A percentile compares a stretch with the other conserved stretches of the same genome.
Evolutionary conservation across 371 early-diverging fungal species (phyloP).

Genomic region (Saksenaea vasiformis): DNA sequence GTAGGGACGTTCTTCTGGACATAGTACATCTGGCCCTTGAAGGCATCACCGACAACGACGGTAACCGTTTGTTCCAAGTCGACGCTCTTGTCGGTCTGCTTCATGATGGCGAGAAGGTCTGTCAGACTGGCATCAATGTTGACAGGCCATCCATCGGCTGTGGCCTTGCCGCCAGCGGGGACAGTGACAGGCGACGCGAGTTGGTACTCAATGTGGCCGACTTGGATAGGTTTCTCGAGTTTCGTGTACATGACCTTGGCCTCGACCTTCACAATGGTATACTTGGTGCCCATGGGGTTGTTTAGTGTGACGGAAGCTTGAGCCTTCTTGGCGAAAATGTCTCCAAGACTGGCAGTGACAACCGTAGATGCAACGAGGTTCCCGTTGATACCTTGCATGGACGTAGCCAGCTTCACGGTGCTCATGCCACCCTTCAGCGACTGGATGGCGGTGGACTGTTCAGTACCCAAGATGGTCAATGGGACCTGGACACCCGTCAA

Average conservation of each 20-base stretch:
- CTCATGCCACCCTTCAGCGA: conserved; percentile 52
- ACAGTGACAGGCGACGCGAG: conserved; percentile 32
- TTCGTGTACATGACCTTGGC: conserved; percentile 17
- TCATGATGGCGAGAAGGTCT: conserved; percentile 12
- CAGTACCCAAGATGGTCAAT: conserved; percentile 43
- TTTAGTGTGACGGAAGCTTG: conserved; percentile 35
- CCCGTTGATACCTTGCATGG: conserved; percentile 38
- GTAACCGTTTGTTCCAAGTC: conserved; percentile 40
- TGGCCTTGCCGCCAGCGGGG: conserved; percentile 24
- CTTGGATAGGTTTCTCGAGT: conserved; percentile 1
- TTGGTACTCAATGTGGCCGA: conserved; percentile 31
- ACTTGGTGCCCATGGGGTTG: conserved; percentile 41
- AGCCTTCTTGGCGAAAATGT: conserved; percentile 23
- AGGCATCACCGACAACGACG: conserved; percentile 36
- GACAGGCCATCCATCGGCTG: conserved; percentile 21
- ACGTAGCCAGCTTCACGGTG: conserved; percentile 41
- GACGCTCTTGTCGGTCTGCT: conserved; percentile 16
- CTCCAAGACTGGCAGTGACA: conserved; percentile 30
- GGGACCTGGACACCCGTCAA: conserved; percentile 41
- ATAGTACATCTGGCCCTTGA: conserved; percentile 33
- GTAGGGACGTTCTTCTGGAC: conserved; percentile 34
- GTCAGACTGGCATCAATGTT: conserved; percentile 15
- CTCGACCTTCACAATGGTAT: conserved; percentile 32
- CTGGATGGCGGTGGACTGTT: conserved; percentile 36
- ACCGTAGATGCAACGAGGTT: conserved; percentile 38